Base-by-base conservation (phyloP, 331 rosid genomes). In the Telfairia occidentalis region DNA sequence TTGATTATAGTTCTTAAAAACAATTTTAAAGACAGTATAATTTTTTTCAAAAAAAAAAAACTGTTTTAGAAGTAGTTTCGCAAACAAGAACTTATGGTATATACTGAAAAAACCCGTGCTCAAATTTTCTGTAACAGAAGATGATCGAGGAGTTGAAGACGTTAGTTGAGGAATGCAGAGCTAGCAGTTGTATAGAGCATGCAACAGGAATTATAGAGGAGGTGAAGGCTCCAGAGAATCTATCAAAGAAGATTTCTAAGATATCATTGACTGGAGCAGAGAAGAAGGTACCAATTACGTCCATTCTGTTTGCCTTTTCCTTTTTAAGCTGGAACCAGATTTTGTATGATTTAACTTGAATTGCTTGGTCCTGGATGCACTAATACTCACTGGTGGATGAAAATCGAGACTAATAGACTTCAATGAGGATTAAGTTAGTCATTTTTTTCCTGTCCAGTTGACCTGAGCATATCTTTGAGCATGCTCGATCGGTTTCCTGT, bases 131-230 rank as follows among this genome's bases (percentile, higher is more conserved):
- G 58, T 43, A 11, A 66, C 84, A 84, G 90, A 67, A 15, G 59
- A 45, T 72, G 37, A 78, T 78, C 78, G 81, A 82, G 78, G 88
- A 84, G 83, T 82, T 86, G 86, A 84, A 84, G 82, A 57, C 40
- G 38, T 75, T 86, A 76, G 57, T 78, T 29, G 87, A 78, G 37
- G 87, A 86, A 73, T 84, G 87, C 77, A 78, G 90, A 82, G 82
- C 87, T 26, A 81, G 81, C 81, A 81, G 82, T 23, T 86, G 90
- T 46, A 80, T 86, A 64, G 90, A 84, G 81, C 87, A 86, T 78
- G 90, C 90, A 67, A 80, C 80, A 4, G 90, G 82, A 61, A 81
- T 83, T 69, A 80, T 86, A 79, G 90, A 86, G 76, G 90, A 79
- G 83, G 77, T 77, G 58, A 83, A 86, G 83, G 87, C 87, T 24